These are phyloP conservation scores for Psilocybe cubensis DNA, from an alignment of 768 basidiomycete species.

Conservation along the genomic window DNA sequence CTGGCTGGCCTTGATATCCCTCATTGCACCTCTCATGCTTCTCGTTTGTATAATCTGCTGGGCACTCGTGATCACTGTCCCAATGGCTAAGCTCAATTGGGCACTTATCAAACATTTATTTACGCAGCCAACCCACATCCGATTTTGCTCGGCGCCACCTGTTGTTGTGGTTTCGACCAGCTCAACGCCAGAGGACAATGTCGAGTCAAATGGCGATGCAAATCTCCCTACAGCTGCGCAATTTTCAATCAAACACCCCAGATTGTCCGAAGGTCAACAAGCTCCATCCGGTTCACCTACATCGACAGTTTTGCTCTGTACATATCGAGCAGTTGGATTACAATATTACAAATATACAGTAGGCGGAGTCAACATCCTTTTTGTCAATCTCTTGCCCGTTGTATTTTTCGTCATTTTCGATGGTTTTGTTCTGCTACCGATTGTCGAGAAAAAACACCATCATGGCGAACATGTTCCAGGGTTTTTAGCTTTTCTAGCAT, in stretches of 20 bases:
- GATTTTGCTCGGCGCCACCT: conserved; percentile 90
- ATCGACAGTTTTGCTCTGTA: conserved; percentile 92
- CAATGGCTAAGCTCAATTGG: conserved; percentile 98
- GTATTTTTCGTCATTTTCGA: conserved; percentile 98
- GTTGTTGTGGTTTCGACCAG: conserved; percentile 55
- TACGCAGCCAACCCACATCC: conserved; percentile 78
- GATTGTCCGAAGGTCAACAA: conserved; percentile 84
- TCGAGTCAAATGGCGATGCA: conserved; percentile 17
- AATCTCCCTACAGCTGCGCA: conserved; percentile 24
- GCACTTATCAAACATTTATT: conserved; percentile 86
- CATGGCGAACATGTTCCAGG: conserved; percentile 61
- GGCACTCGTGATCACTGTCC: conserved; percentile 94
- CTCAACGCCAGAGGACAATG: conserved; percentile 22
- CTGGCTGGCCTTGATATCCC: conserved; percentile 74
- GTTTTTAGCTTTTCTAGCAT: conserved; percentile 70
- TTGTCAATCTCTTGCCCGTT: conserved; percentile 91
- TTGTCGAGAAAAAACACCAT: conserved; percentile 63
- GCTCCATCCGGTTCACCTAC: conserved; percentile 84
- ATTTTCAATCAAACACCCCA: conserved; percentile 70
- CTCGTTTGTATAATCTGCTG: conserved; percentile 90
- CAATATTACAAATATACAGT: conserved; percentile 99
- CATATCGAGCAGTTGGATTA: conserved; percentile 86
- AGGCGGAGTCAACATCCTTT: conserved; percentile 97
- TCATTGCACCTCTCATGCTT: conserved; percentile 91
- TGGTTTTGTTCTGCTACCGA: conserved; percentile 78